Base-by-base conservation (phyloP, 225 moss, liverwort and hornwort genomes). In the Marchantia polymorpha region DNA sequence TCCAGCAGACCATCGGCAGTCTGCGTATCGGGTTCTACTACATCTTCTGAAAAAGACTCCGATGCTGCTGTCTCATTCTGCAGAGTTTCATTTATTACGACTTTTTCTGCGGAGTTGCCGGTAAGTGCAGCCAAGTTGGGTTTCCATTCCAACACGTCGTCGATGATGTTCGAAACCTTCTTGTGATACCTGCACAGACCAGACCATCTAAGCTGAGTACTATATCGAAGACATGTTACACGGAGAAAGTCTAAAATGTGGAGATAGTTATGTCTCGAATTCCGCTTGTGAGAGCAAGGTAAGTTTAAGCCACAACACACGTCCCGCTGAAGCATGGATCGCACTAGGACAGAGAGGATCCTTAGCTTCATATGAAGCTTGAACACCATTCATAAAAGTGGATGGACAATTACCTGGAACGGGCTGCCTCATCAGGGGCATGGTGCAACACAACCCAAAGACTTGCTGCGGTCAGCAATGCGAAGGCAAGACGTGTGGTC, bases 151-250 rank as follows among this genome's bases (percentile, higher is more conserved):
- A 99, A 78, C 53, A 99, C 90, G 71, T 99, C 99, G 69, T 99
- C 99, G 74, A 99, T 95, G 66, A 93, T 95, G 78, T 95, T 99
- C 11, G 94, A 93, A 60, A 95, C 95, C 85, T 87, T 91, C 87
- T 86, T 99, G 80, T 93, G 93, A 67, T 99, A 99, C 75, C 93
- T 99, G 90, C 69, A 58, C 59, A 46, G 64, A n/a, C n/a, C n/a
- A 58, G 14, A 73, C 61, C 72, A 25, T n/a, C n/a, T n/a, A n/a
- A n/a, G n/a, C n/a, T n/a, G n/a, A n/a, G n/a, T n/a, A n/a, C n/a
- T n/a, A n/a, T n/a, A n/a, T n/a, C n/a, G n/a, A n/a, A n/a, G n/a
- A n/a, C n/a, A n/a, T n/a, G n/a, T n/a, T n/a, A n/a, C n/a, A n/a
- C n/a, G n/a, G n/a, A n/a, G n/a, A n/a, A n/a, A n/a, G n/a, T n/a